Evolutionary conservation across 345 rosid genomes (phyloP).

Genomic region (Gossypium australe): DNA sequence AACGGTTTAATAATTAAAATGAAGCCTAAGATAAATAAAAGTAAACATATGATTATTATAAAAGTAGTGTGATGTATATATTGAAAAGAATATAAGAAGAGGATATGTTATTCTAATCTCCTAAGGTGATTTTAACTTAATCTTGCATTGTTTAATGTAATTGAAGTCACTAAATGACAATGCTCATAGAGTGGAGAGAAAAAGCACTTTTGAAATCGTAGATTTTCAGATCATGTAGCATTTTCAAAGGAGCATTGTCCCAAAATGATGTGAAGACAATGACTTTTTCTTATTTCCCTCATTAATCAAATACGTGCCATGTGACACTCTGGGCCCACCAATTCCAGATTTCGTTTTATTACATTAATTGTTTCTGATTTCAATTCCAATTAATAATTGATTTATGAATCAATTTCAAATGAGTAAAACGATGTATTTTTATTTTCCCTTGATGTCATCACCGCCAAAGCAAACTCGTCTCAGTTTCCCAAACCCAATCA

Average conservation of each 20-base stretch:
- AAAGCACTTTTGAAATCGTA: not conserved
- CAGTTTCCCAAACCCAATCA: no score
- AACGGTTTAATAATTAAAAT: no score
- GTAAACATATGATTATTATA: no score
- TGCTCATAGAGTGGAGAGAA: constrained; percentile 2
- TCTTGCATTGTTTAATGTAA: not conserved
- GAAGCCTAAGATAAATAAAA: no score
- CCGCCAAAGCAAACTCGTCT: no score
- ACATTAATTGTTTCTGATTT: no score
- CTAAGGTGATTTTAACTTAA: not conserved
- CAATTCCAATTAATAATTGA: no score
- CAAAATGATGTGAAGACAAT: not conserved
- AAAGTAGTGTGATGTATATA: no score
- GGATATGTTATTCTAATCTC: not conserved
- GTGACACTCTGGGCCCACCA: not conserved
- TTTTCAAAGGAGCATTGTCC: not conserved
- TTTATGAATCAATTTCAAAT: no score
- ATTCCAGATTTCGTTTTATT: not conserved
- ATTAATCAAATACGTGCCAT: not conserved
- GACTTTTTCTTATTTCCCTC: not conserved
- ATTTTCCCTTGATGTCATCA: no score
- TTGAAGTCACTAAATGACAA: constrained; percentile 4
- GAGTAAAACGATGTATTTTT: no score
- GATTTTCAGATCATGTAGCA: not conserved
- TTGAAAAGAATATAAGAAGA: no score